Base-by-base conservation (phyloP, 1,139 yeast species). In the Candida glucosophila region DNA sequence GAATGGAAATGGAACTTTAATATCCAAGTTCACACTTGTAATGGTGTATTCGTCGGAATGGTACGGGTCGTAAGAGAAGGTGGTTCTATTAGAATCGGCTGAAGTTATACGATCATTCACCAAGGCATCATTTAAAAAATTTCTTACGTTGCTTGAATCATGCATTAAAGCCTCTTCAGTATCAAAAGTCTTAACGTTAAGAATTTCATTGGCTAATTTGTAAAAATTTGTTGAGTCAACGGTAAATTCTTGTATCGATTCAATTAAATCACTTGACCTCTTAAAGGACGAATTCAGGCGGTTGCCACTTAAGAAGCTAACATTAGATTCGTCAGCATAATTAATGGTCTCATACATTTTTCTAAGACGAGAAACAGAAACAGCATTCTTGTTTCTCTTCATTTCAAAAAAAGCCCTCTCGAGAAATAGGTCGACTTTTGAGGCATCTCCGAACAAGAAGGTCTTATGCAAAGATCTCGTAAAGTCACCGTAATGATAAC, bases 1-100 rank as follows among this genome's bases (percentile, higher is more conserved):
- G 24, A 86, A 53, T 0, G 99, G 99, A 44, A 85, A 92, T 5
- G 96, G 95, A 12, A 88, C 58, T 15, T 67, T 58, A 18, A 83
- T 49, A 28, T 82, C 81, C 22, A 86, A 58, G 37, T 77, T 80
- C 9, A 86, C 43, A 19, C 61, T 56, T 2, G 56, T 34, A 4
- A 62, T 51, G 2, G 65, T 42, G 23, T 51, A 48, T 13, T 51
- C 52, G 32, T 58, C 63, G 5, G 47, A 48, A 22, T 72, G 72
- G 40, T 77, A 70, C 5, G 72, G 57, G 9, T 74, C 68, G 20
- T 52, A 36, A 30, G 34, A 14, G 7, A 12, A 15, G 4, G 21
- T 20, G 20, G 27, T 26, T 12, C 33, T 25, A 24, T 35, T 29
- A 13, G 43, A 27, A 40, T 40, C 31, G 34, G 34, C 36, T 15